Evolutionary conservation across 306 rosid species (phyloP), one percentile per base, ranked within the genome.

Genomic region (Glycine soja): DNA sequence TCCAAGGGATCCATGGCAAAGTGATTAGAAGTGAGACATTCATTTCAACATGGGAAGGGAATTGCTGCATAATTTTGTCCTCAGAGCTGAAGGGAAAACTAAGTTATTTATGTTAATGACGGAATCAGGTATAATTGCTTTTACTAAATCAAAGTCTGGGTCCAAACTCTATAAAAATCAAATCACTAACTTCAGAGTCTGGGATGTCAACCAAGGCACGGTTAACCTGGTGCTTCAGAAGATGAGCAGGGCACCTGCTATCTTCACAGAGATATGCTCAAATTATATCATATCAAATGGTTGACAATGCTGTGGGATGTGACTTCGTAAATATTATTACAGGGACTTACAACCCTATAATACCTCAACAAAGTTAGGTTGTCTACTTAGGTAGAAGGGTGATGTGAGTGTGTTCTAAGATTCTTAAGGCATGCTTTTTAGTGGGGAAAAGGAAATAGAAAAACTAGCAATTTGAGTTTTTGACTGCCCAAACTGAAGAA

Each of bases 1-100:
- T 50, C 32, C 40, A 32, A 34, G 36, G 61, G 11, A 61, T 79
- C 4, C 51, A 16, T 11, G 45, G 48, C 10, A 2, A 32, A 47
- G 30, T 74, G 67, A 46, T 58, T 30, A 15, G 7, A 38, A 66
- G 34, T 19, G 48, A 50, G 79, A 24, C 7, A 40, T 19, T 50
- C 16, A 51, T 11, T 67, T 53, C 45, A 54, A 18, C 32, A 13
- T 24, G 38, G 58, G 36, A 68, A 14, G 34, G 77, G 36, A 43
- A 59, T 36, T 79, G 77, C 71, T 32, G 42, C 9, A 24, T 80
- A 32, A 70, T 70, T 46, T 67, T 70, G 14, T 32, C 75, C 16
- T 42, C 0, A 7, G 46, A 63, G 63, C 71, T 30, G 80, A 50
- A 65, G 70, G 74, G 61, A 24, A 67, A 45, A 7, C 58, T 24